phyloP scores from a whole-genome alignment of 2,329 filamentous ascomycete species.

The Exophiala calicioides region DNA sequence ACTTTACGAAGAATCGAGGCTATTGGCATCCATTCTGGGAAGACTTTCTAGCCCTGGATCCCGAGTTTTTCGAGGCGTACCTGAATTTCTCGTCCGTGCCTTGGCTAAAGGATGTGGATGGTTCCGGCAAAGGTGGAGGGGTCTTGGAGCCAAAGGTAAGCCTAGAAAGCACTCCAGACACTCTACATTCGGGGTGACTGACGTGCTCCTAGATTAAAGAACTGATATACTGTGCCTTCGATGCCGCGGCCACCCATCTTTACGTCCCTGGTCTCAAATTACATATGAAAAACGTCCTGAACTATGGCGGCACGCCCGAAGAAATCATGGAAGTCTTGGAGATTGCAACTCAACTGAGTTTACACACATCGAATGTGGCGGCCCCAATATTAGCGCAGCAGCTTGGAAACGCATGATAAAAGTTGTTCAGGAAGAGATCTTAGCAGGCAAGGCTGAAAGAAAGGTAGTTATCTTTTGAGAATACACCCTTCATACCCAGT shows the following conservation, averaged over 20 bases:
- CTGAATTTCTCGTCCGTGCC: slow-evolving; percentile 49
- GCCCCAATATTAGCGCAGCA: slow-evolving; percentile 20
- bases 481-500: background rate
- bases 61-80: slow-evolving; percentile 53
- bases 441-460: too few relatives aligned
- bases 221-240: slow-evolving; percentile 52
- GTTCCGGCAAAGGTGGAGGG: slow-evolving; percentile 34
- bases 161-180: too few relatives aligned
- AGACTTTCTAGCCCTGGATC: slow-evolving; percentile 37
- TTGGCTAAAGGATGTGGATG: slow-evolving; percentile 26
- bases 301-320: slow-evolving; percentile 48
- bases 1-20: slow-evolving; percentile 49
- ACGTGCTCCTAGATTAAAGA: slow-evolving; percentile 40
- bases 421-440: background rate
- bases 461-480: background rate
- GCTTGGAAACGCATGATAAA: slow-evolving; percentile 8
- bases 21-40: slow-evolving; percentile 48
- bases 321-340: slow-evolving; percentile 54
- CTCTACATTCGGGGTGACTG: background rate
- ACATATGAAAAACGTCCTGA: slow-evolving; percentile 52
- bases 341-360: slow-evolving; percentile 37
- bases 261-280: slow-evolving; percentile 50
- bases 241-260: slow-evolving; percentile 50
- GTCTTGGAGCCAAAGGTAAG: slow-evolving; percentile 46
- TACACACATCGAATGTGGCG: slow-evolving; percentile 20